Evolutionary conservation across 805 yeast genomes (phyloP).

Genomic region (Starmera pachycereana): DNA sequence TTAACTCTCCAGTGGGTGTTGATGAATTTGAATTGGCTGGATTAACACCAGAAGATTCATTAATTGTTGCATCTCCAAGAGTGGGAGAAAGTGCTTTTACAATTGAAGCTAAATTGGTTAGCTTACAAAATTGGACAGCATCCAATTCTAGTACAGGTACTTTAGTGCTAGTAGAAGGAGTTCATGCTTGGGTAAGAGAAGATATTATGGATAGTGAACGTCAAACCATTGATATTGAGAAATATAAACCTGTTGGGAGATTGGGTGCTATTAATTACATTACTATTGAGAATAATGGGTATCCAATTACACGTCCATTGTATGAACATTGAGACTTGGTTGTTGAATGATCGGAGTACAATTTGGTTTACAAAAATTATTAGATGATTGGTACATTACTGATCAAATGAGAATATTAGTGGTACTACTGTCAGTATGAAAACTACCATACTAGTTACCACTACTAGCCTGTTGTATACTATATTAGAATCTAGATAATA

Average conservation of each 20-base stretch:
- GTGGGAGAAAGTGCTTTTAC: conserved; percentile 56
- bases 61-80: conserved; percentile 39
- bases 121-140: conserved; percentile 34
- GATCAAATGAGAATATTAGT: too few species aligned
- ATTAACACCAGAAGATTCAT: conserved; percentile 34
- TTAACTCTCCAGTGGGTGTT: conserved; percentile 35
- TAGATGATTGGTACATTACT: too few species aligned
- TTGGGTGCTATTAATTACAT: conserved; percentile 42
- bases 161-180: conserved; percentile 40
- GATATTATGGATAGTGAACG: conserved; percentile 35
- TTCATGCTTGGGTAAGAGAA: conserved; percentile 46
- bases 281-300: conserved; percentile 31
- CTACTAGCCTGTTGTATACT: too few species aligned
- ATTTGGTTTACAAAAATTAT: too few species aligned
- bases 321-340: too few species aligned
- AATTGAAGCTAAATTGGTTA: conserved; percentile 41
- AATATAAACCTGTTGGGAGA: conserved; percentile 44
- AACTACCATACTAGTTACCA: too few species aligned
- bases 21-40: conserved; percentile 51
- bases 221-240: conserved; percentile 31
- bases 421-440: too few species aligned
- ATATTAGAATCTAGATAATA: too few species aligned
- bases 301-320: conserved; percentile 3
- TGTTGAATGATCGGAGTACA: too few species aligned
- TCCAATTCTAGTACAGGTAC: conserved; percentile 28